Evolutionary conservation across 2,329 filamentous ascomycete species (phyloP).

Genomic region (Rachicladosporium sp.): DNA sequence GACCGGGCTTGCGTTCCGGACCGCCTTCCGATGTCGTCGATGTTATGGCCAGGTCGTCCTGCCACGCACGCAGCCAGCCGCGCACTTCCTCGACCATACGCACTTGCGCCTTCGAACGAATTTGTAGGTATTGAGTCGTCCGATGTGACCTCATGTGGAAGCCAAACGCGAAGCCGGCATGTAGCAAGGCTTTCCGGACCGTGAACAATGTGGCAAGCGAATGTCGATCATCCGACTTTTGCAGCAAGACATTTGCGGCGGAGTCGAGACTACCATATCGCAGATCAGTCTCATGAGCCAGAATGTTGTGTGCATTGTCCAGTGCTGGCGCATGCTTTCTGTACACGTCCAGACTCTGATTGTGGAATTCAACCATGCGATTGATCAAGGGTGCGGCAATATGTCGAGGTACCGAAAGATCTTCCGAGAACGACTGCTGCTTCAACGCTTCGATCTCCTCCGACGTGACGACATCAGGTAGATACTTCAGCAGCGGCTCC

Average conservation of each 20-base stretch:
- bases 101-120: conserved; percentile 46
- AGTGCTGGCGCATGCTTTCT: conserved; percentile 33
- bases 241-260: conserved; percentile 33
- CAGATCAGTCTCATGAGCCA: conserved; percentile 33
- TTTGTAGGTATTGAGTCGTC: conserved; percentile 48
- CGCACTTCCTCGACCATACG: conserved; percentile 39
- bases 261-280: conserved; percentile 36
- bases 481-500: conserved; percentile 35
- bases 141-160: conserved; percentile 38
- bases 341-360: conserved; percentile 36
- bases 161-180: conserved; percentile 50
- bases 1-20: too few relatives aligned
- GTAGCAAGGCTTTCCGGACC: conserved; percentile 52
- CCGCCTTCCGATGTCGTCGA: conserved; percentile 12
- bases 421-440: conserved; percentile 25
- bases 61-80: conserved; percentile 41
- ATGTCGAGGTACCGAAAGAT: conserved; percentile 32
- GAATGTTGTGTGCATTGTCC: conserved; percentile 36
- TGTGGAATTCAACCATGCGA: conserved; percentile 32
- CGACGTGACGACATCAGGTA: conserved; percentile 33
- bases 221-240: conserved; percentile 16
- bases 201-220: conserved; percentile 46
- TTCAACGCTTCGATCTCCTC: conserved; percentile 18
- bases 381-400: conserved; percentile 33
- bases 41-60: conserved; percentile 31